phyloP scores from a whole-genome alignment of 2,329 filamentous ascomycete genomes.

The Sphaerulina vaccinii region DNA sequence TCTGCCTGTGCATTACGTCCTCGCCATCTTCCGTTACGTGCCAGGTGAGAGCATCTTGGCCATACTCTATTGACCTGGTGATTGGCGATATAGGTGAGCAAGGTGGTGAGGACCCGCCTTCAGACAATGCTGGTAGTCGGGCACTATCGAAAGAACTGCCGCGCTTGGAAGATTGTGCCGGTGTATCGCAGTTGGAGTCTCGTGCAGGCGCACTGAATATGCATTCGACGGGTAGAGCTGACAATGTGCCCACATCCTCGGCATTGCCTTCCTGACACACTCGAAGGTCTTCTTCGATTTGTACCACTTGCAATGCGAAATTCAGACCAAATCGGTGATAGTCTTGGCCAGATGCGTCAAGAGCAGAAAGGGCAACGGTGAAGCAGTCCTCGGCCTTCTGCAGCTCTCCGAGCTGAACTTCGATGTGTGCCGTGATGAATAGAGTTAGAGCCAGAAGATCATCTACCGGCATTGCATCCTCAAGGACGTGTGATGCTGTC shows the following conservation, averaged over 20 bases:
- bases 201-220: constrained; percentile 29
- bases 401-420: constrained; percentile 28
- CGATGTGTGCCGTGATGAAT: constrained; percentile 34
- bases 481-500: constrained; percentile 27
- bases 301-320: constrained; percentile 23
- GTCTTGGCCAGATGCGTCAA: constrained; percentile 21
- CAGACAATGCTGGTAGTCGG: constrained; percentile 14
- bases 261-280: constrained; percentile 3
- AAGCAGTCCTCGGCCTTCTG: constrained; percentile 28
- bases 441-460: constrained; percentile 25
- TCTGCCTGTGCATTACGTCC: neutral
- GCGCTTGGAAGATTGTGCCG: constrained; percentile 11
- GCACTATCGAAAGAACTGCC: constrained; percentile 14
- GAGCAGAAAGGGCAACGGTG: constrained; percentile 19
- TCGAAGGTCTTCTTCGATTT: constrained; percentile 19
- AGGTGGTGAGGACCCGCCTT: constrained; percentile 10
- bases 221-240: constrained; percentile 28
- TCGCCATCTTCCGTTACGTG: constrained; percentile 5
- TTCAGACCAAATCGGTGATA: constrained; percentile 21
- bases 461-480: constrained; percentile 25
- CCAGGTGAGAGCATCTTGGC: constrained; percentile 4
- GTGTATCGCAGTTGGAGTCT: neutral
- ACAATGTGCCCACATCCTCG: constrained; percentile 5
- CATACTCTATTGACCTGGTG: constrained; percentile 8
- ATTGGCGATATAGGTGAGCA: constrained; percentile 8